Percentiles rank a stretch among this genome's conserved stretches.
Conservation (phyloP, 306 rosid species). For the Gynostemma pentaphyllum region DNA sequence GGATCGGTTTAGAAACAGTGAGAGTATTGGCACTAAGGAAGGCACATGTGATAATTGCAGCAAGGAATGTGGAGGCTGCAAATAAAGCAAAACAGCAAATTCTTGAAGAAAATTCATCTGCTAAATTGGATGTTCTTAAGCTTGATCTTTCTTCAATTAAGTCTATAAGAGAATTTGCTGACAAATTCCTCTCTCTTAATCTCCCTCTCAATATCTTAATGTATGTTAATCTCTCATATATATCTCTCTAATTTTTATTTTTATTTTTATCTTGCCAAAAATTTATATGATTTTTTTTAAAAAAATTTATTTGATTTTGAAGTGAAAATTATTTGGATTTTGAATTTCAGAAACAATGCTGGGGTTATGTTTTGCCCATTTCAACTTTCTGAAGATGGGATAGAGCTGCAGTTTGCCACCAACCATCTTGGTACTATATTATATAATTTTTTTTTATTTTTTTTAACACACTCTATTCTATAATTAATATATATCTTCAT, state of each 20-base stretch:
- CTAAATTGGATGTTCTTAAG: slow-evolving; percentile 44
- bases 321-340: neutral
- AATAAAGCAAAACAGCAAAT: slow-evolving; percentile 48
- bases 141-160: slow-evolving; percentile 63
- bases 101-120: slow-evolving; percentile 26
- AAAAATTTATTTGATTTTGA: neutral
- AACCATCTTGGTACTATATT: slow-evolving; percentile 58
- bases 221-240: slow-evolving; percentile 23
- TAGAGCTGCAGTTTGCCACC: slow-evolving; percentile 84
- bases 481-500: too few species aligned
- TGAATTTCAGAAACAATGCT: slow-evolving; percentile 77
- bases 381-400: slow-evolving; percentile 57
- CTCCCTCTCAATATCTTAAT: slow-evolving; percentile 86
- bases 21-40: slow-evolving; percentile 57
- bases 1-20: slow-evolving; percentile 82
- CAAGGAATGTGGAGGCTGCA: slow-evolving; percentile 64
- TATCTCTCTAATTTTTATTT: neutral
- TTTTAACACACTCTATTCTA: too few species aligned
- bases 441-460: neutral
- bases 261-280: neutral
- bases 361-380: slow-evolving; percentile 94
- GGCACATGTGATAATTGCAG: slow-evolving; percentile 62
- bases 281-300: neutral
- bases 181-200: slow-evolving; percentile 45
- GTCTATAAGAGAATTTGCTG: slow-evolving; percentile 50